Evolutionary conservation across 306 rosid genomes (phyloP).

Genomic region (Casuarina cunninghamiana): DNA sequence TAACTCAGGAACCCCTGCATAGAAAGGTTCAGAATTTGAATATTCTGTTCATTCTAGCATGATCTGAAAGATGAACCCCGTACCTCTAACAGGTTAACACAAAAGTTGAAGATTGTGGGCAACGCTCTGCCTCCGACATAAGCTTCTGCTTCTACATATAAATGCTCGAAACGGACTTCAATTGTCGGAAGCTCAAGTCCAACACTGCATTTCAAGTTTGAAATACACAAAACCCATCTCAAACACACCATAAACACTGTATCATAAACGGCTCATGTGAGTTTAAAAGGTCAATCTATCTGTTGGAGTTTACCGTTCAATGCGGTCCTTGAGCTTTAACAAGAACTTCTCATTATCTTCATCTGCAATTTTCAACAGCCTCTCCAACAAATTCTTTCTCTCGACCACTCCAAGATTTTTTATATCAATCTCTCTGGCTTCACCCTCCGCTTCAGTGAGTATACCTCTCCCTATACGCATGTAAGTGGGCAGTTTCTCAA

Average conservation of each 20-base stretch:
- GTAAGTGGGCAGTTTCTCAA: conserved; percentile 79
- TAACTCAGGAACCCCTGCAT: conserved; percentile 53
- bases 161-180: conserved; percentile 77
- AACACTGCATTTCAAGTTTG: conserved; percentile 46
- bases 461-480: conserved; percentile 67
- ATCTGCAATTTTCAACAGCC: conserved; percentile 79
- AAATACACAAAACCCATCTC: background rate
- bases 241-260: background rate
- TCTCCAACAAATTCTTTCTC: conserved; percentile 69
- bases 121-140: conserved; percentile 74
- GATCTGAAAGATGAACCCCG: background rate
- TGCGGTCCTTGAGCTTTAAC: conserved; percentile 68
- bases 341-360: conserved; percentile 87
- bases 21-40: background rate
- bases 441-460: conserved; percentile 52
- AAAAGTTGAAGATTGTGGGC: conserved; percentile 67
- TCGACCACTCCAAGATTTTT: conserved; percentile 63
- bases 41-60: too few species aligned
- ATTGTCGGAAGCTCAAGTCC: conserved; percentile 79
- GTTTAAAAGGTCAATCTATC: background rate
- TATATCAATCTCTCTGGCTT: conserved; percentile 60
- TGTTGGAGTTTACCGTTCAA: conserved; percentile 50
- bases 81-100: conserved; percentile 64
- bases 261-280: too few species aligned
- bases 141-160: conserved; percentile 76